phyloP scores from a whole-genome alignment of 306 rosid genomes.

The Quillaja saponaria region DNA sequence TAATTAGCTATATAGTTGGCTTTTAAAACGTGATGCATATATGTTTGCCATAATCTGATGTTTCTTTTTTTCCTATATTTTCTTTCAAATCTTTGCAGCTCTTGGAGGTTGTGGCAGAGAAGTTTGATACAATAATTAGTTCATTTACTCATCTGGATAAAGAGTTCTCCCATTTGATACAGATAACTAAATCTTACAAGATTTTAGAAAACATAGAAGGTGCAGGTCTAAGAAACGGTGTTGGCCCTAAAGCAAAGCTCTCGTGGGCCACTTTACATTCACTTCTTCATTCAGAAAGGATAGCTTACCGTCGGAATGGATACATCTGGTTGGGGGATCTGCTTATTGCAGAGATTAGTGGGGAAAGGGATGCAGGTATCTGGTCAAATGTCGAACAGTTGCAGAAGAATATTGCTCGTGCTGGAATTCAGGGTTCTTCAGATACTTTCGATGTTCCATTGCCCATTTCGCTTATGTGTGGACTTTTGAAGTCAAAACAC shows the following conservation, averaged over 20 bases:
- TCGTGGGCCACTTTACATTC: conserved; percentile 94
- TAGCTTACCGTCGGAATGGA: conserved; percentile 80
- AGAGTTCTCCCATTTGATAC: conserved; percentile 81
- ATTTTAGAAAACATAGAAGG: conserved; percentile 69
- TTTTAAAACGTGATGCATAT: too few relatives aligned
- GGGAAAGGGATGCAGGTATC: conserved; percentile 59
- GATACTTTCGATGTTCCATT: conserved; percentile 71
- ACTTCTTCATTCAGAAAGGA: conserved; percentile 90
- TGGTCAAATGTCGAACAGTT: conserved; percentile 76
- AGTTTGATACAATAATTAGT: conserved; percentile 69
- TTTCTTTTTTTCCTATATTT: too few relatives aligned
- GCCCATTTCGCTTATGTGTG: conserved; percentile 81
- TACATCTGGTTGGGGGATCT: conserved; percentile 93
- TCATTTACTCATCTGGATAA: conserved; percentile 89
- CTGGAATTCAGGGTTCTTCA: conserved; percentile 70
- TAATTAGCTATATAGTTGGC: conserved; percentile 13
- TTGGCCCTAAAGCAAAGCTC: conserved; percentile 63
- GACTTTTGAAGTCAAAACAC: conserved; percentile 86
- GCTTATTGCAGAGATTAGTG: conserved; percentile 87
- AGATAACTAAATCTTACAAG: conserved; percentile 76
- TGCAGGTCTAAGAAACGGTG: conserved; percentile 57
- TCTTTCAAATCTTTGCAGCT: conserved; percentile 64
- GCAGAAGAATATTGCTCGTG: conserved; percentile 64
- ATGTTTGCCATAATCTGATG: too few relatives aligned
- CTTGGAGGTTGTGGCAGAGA: conserved; percentile 73